Percentiles rank a stretch among this genome's conserved stretches.
These are phyloP conservation scores for Erigeron philadelphicus DNA, from an alignment of 140 eudicot species.

Conservation along the genomic window DNA sequence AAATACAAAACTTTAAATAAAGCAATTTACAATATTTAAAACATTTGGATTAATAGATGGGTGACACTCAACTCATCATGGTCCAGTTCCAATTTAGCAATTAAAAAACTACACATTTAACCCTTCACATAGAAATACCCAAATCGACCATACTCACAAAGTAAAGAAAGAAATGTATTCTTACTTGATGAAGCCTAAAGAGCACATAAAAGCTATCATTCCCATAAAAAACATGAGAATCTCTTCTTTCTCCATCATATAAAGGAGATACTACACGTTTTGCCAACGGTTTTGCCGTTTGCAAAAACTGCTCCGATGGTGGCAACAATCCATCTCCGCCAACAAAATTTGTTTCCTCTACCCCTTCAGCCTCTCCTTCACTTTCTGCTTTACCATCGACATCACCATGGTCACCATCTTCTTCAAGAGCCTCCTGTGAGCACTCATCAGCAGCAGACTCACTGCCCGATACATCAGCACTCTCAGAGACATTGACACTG, in stretches of 20 bases:
- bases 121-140: too few species aligned
- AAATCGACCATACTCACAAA: background rate
- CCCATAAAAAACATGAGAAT: conserved; percentile 62
- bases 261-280: conserved; percentile 51
- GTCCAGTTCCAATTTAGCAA: too few species aligned
- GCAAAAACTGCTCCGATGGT: conserved; percentile 47
- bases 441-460: conserved; percentile 93
- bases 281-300: conserved; percentile 62
- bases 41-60: too few species aligned
- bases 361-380: conserved; percentile 88
- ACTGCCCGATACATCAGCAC: conserved; percentile 75
- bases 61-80: too few species aligned
- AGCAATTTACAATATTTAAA: too few species aligned
- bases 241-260: conserved; percentile 41
- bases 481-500: conserved; percentile 75
- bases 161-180: conserved; percentile 1
- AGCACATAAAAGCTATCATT: conserved; percentile 77
- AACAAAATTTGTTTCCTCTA: conserved; percentile 45
- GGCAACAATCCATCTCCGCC: conserved; percentile 42
- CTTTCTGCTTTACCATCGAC: conserved; percentile 80
- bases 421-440: conserved; percentile 65
- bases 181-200: conserved; percentile 90
- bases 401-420: conserved; percentile 58
- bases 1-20: too few species aligned
- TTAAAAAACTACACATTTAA: too few species aligned